Evolutionary conservation across 2,329 filamentous ascomycete genomes (phyloP), one percentile per base, ranked within the genome.

Genomic region (Arachnomyces sp.): DNA sequence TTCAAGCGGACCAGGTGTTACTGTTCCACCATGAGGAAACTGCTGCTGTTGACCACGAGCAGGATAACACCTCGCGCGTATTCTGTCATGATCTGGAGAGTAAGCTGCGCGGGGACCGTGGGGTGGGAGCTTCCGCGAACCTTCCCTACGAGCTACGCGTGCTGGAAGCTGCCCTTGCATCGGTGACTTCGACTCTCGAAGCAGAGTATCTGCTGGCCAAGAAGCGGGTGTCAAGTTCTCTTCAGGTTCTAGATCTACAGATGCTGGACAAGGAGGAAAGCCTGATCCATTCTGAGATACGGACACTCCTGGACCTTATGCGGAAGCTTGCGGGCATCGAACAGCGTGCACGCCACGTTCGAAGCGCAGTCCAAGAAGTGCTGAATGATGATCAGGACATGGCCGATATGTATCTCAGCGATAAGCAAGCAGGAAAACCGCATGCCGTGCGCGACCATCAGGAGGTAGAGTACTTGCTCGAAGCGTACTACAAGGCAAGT

Each of bases 391-490:
- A 64, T 31, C 53, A 57, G 34, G 61, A 65, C 41, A 55, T 65
- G 48, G 61, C 59, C 3, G 51, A 46, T 12, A 60, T 64, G 58
- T 59, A 63, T 42, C 50, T 65, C 12, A 52, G 53, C 1, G 61
- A 64, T 43, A 53, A 50, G 8, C 39, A 36, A 15, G 46, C 49
- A 0, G 61, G 60, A 6, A 49, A 46, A 5, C 52, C 52, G 3
- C 61, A 62, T 45, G 41, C 36, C 1, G 40, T 49, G 6, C 43
- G 51, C 3, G 59, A 65, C 34, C 60, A 64, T 29, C 58, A 59
- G 40, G 56, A 60, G 34, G 60, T 60, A 21, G 61, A 65, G 48
- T 63, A 63, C 39, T 44, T 64, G 32, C 48, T 63, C 2, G 60
- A 64, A 33, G 58, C 60, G 11, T 63, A 63, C 44, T 59, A 56